Conservation (phyloP, 1,284 basidiomycete genomes). For the Wallemia ichthyophaga region DNA sequence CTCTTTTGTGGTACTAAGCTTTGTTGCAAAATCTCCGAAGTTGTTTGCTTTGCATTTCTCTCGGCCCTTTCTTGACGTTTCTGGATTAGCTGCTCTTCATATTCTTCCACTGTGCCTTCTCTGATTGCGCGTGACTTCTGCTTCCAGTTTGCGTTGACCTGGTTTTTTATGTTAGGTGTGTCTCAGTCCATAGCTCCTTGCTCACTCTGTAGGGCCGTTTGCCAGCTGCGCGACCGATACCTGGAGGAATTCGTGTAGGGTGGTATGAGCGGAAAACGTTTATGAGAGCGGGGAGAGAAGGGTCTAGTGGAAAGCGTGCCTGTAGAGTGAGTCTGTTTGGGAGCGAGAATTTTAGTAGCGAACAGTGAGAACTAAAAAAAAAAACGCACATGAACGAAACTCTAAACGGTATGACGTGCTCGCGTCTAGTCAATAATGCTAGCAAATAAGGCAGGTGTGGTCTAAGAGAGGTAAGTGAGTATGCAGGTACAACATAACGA, state of each 20-base stretch:
- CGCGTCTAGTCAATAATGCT: not conserved
- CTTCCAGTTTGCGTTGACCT: not conserved
- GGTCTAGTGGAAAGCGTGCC: not conserved
- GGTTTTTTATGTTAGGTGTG: not conserved
- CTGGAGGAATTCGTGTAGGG: not conserved
- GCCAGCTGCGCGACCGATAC: not conserved
- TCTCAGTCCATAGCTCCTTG: not conserved
- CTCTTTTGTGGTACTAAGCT: too few species aligned
- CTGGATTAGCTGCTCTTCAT: not conserved
- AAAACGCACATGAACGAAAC: not conserved
- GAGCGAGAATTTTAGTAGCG: too few species aligned
- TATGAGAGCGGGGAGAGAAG: not conserved
- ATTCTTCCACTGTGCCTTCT: not conserved
- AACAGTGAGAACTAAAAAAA: too few species aligned
- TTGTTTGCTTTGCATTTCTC: not conserved
- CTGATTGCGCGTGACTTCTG: not conserved
- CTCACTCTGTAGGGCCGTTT: not conserved
- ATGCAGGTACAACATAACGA: too few species aligned
- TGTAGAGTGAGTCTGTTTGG: not conserved
- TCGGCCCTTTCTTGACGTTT: not conserved
- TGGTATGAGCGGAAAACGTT: not conserved
- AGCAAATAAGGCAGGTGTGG: not conserved
- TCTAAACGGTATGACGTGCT: not conserved
- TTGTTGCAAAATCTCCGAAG: not conserved
- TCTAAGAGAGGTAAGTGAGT: not conserved